Percentiles rank a stretch among this genome's conserved stretches.
Evolutionary conservation across 768 basidiomycete genomes (phyloP).

Genomic region (Steccherinum ochraceum): DNA sequence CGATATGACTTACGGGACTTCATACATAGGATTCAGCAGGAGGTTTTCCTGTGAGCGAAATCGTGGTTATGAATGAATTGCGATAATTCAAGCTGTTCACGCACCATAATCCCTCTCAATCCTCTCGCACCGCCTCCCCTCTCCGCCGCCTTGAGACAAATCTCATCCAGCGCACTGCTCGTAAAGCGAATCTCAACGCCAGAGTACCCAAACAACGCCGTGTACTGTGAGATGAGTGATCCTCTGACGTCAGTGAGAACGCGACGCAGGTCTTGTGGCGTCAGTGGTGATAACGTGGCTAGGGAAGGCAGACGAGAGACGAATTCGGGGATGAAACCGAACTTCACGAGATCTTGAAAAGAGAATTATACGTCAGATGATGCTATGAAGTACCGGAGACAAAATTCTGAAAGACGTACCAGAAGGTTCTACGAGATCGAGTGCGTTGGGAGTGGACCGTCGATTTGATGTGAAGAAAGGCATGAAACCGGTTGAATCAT

Average conservation of each 20-base stretch:
- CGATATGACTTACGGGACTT: constrained; percentile 82
- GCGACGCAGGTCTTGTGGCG: constrained; percentile 75
- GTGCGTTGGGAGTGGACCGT: constrained; percentile 38
- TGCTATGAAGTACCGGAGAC: not conserved
- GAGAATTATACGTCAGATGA: not conserved
- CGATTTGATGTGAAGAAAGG: constrained; percentile 80
- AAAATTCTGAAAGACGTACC: too few relatives aligned
- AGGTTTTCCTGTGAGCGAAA: constrained; percentile 63
- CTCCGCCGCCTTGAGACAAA: constrained; percentile 72
- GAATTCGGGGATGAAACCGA: constrained; percentile 94
- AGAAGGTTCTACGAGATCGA: constrained; percentile 67
- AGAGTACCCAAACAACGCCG: constrained; percentile 74
- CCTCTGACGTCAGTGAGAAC: constrained; percentile 91
- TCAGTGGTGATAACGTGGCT: constrained; percentile 75
- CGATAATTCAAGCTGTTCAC: constrained; percentile 8
- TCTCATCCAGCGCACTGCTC: constrained; percentile 67
- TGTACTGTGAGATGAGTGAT: constrained; percentile 86
- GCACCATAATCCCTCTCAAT: constrained; percentile 81
- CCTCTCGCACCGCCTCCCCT: constrained; percentile 90
- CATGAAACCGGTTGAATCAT: constrained; percentile 27
- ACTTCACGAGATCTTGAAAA: constrained; percentile 69
- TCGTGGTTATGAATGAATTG: too few relatives aligned
- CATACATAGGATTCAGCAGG: constrained; percentile 88
- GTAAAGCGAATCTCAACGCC: constrained; percentile 88
- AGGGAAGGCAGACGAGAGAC: constrained; percentile 91